These are phyloP conservation scores for Diversispora epigaea DNA, from an alignment of 192 early-diverging fungal genomes.

Conservation along the genomic window DNA sequence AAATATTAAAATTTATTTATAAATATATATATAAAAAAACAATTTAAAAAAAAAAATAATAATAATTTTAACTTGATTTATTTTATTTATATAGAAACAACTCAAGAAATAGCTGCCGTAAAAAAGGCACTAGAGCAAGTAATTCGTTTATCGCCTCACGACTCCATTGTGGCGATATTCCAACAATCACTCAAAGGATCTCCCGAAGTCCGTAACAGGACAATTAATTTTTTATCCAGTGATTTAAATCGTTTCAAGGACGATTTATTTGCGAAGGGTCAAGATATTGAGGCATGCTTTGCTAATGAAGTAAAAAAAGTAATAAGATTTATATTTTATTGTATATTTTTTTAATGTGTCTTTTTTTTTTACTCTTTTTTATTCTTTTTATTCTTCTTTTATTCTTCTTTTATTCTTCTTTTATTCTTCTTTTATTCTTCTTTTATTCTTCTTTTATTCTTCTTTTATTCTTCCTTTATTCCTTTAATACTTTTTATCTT, in stretches of 20 bases:
- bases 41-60: no score
- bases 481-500: no score
- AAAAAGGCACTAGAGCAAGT: conserved; percentile 31
- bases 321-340: background rate
- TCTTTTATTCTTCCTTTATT: no score
- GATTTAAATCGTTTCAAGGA: conserved; percentile 28
- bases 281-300: conserved; percentile 15
- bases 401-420: no score
- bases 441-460: no score
- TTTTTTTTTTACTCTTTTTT: background rate
- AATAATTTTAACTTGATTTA: no score
- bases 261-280: conserved; percentile 18
- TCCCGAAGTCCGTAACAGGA: conserved; percentile 21
- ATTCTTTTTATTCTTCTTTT: background rate
- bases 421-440: no score
- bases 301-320: conserved; percentile 32
- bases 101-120: conserved; percentile 26
- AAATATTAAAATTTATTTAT: no score
- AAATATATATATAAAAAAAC: no score
- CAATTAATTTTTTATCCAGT: conserved; percentile 27
- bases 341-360: background rate
- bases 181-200: conserved; percentile 19
- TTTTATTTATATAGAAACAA: conserved; percentile 3
- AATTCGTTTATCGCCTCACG: conserved; percentile 23
- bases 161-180: conserved; percentile 23